Evolutionary conservation across 345 rosid species (phyloP).

Genomic region (Hibiscus syriacus): DNA sequence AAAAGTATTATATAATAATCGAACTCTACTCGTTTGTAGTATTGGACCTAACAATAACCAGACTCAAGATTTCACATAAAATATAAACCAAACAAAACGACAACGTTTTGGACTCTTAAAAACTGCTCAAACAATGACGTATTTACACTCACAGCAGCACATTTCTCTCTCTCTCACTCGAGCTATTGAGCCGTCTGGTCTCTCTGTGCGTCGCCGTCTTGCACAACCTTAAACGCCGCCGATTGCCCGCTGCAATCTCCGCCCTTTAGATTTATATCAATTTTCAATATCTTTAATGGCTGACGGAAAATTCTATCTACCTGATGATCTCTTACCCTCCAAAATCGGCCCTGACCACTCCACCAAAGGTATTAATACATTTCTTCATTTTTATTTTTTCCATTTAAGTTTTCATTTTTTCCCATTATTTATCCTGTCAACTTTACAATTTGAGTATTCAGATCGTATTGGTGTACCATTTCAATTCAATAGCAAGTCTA

Average conservation of each 20-base stretch:
- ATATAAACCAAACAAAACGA: too few species aligned
- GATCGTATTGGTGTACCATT: neutral
- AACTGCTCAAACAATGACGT: too few species aligned
- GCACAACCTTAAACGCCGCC: neutral
- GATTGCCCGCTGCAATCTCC: neutral
- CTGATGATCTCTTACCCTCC: conserved; percentile 21
- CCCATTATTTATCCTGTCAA: too few species aligned
- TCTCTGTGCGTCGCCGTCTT: neutral
- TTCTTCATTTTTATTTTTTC: neutral
- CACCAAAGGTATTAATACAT: conserved; percentile 6
- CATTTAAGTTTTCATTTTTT: too few species aligned
- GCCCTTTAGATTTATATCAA: neutral
- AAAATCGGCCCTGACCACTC: conserved; percentile 6
- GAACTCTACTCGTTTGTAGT: too few species aligned
- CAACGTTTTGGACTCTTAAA: too few species aligned
- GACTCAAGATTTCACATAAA: too few species aligned
- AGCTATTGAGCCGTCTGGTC: neutral
- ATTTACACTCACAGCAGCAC: too few species aligned
- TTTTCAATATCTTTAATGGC: conserved; percentile 5
- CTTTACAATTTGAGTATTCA: neutral
- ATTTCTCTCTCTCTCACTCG: neutral
- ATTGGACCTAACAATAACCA: too few species aligned
- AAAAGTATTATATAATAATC: too few species aligned
- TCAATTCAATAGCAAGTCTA: neutral
- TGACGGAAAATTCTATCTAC: conserved; percentile 15